phyloP scores from a whole-genome alignment of 106 monocot species.

The Cymbidium sinense region DNA sequence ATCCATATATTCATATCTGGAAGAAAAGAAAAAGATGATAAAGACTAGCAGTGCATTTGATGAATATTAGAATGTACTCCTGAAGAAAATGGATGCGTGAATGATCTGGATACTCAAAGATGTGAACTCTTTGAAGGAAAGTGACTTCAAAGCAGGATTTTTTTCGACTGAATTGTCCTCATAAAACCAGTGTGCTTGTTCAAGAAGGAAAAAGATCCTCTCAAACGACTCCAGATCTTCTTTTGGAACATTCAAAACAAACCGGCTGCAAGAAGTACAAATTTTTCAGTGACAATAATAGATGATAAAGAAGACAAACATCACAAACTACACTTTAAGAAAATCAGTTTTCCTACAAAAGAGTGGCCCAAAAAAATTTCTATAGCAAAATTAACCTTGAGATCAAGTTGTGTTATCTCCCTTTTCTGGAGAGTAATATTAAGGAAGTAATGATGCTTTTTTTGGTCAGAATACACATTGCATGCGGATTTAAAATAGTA shows the following conservation, averaged over 20 bases:
- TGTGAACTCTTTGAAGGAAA: conserved; percentile 88
- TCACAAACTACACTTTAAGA: background rate
- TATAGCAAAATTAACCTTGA: too few species aligned
- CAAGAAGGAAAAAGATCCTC: conserved; percentile 92
- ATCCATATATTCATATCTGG: background rate
- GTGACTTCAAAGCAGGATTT: conserved; percentile 86
- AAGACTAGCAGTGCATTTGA: background rate
- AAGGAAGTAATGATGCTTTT: too few species aligned
- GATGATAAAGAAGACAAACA: background rate
- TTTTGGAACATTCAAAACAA: conserved; percentile 90
- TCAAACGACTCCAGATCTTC: conserved; percentile 97
- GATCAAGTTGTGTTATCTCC: too few species aligned
- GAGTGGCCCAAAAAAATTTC: background rate
- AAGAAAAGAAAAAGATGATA: background rate
- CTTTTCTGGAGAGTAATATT: too few species aligned
- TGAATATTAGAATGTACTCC: background rate
- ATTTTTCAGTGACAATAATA: background rate
- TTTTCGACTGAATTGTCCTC: conserved; percentile 97
- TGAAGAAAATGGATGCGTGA: background rate
- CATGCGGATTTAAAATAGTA: too few species aligned
- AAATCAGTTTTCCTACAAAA: background rate
- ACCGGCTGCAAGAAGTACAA: conserved; percentile 49
- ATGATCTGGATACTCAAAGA: conserved; percentile 63
- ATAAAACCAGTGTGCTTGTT: conserved; percentile 99
- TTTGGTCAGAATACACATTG: too few species aligned